Evolutionary conservation across 2,329 filamentous ascomycete genomes (phyloP).

Genomic region (Exophiala alcalophila): DNA sequence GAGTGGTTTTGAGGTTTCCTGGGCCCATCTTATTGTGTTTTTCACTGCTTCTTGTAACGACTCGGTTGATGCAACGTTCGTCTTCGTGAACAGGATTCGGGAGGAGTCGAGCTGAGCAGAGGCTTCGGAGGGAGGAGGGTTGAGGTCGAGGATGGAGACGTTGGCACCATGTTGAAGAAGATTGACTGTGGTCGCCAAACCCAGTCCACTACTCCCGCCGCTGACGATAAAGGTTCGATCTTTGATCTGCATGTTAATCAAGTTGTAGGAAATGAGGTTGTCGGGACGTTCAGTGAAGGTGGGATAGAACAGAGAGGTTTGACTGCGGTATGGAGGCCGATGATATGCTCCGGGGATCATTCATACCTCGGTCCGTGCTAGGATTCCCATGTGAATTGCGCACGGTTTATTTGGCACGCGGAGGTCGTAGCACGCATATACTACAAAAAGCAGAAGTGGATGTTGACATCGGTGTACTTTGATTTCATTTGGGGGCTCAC

Average conservation of each 20-base stretch:
- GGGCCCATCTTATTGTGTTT: conserved; percentile 27
- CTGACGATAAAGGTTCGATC: conserved; percentile 29
- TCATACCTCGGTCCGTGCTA: conserved; percentile 5
- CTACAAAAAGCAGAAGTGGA: no score
- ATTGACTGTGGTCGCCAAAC: conserved; percentile 27
- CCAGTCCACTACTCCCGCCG: conserved; percentile 28
- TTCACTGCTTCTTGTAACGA: conserved; percentile 27
- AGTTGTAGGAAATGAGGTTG: no score
- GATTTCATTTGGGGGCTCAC: no score
- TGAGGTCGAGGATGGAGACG: conserved; percentile 32
- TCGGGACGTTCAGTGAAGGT: no score
- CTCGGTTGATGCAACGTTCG: conserved; percentile 31
- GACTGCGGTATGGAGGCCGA: no score
- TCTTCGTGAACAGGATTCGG: conserved; percentile 31
- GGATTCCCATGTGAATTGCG: background rate
- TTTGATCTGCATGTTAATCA: conserved; percentile 26
- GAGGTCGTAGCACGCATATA: no score
- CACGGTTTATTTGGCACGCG: no score
- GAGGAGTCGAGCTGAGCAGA: conserved; percentile 17
- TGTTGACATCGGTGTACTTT: no score
- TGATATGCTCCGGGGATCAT: background rate
- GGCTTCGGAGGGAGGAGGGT: conserved; percentile 25
- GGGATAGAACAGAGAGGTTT: background rate
- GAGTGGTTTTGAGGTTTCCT: conserved; percentile 23
- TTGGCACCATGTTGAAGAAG: conserved; percentile 29